Base-by-base conservation (phyloP, 148 eudicot genomes). In the Nepenthes mirabilis region DNA sequence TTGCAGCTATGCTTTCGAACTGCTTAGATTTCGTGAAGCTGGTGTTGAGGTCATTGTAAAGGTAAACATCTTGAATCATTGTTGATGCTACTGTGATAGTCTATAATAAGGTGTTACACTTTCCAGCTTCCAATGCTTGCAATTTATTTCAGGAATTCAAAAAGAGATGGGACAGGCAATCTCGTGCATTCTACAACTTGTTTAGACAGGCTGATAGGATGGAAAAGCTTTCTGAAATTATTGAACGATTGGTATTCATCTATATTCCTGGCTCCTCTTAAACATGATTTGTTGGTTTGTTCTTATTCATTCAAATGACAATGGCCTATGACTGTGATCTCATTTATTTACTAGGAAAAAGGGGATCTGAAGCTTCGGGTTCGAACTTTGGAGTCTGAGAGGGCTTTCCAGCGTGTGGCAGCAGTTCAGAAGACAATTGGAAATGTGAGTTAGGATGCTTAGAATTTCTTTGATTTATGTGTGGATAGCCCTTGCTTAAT, bases 321-420 rank as follows among this genome's bases (percentile, higher is more conserved):
- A 14, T 70, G 34, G 35, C 32, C 52, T 52, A 40, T 64, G 37
- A 60, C 37, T 49, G 6, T 14, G 3, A 9, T 61, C 49, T 55
- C 53, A 7, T 47, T 59, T 33, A 55, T 54, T 70, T 33, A 55
- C 50, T 70, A 93, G 98, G 98, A 93, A 70, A 94, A 93, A 81
- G 96, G 98, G 52, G 98, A 93, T 69, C 69, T 93, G 72, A 93
- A 93, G 83, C 96, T 93, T 70, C 86, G 98, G 49, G 98, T 93
- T 59, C 79, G 98, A 73, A 67, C 98, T 74, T 65, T 93, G 65
- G 98, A 93, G 68, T 93, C 98, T 49, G 98, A 93, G 73, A 83
- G 98, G 79, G 61, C 98, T 59, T 93, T 93, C 77, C 95, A 86
- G 73, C 88, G 98, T 36, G 98, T 93, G 62, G 98, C 98, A 61